Percentiles rank a stretch among this genome's conserved stretches.
These are phyloP conservation scores for Globisporangium echinulatum DNA, from an alignment of 352 stramenopile genomes.

Conservation along the genomic window DNA sequence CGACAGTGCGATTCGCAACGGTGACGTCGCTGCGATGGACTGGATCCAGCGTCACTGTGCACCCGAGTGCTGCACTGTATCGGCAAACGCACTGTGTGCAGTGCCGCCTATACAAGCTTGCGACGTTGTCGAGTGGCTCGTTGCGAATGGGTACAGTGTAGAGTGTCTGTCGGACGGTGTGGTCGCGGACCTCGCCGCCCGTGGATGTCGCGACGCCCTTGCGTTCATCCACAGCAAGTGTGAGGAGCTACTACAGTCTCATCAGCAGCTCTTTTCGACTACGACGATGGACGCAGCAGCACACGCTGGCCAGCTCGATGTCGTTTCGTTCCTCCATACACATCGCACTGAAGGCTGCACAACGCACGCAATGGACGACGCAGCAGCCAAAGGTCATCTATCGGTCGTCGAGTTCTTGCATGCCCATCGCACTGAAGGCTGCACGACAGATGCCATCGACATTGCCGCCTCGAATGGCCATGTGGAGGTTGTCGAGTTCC, in stretches of 20 bases:
- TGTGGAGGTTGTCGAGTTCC: slow-evolving; percentile 1
- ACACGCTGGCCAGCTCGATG: neutral
- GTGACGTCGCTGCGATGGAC: too few species aligned
- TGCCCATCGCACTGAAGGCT: neutral
- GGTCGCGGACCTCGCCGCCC: neutral
- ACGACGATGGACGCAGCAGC: slow-evolving; percentile 2
- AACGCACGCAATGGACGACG: neutral
- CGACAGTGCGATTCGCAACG: too few species aligned
- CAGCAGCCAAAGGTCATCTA: slow-evolving; percentile 1
- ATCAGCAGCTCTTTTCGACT: neutral
- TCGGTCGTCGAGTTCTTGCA: neutral
- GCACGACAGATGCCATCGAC: neutral
- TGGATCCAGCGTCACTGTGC: too few species aligned
- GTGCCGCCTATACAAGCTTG: too few species aligned
- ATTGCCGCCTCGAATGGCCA: neutral
- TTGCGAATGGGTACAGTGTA: neutral
- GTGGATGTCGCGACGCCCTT: neutral
- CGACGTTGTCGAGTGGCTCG: slow-evolving; percentile 1
- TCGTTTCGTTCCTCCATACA: neutral
- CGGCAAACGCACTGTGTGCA: too few species aligned
- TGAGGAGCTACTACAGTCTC: neutral
- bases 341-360: slow-evolving; percentile 1
- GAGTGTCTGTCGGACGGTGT: too few species aligned
- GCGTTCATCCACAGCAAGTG: neutral
- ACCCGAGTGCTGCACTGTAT: too few species aligned